Percentiles rank a stretch among this genome's conserved stretches.
phyloP scores from a whole-genome alignment of 2,329 filamentous ascomycete genomes.

The Colletotrichum sublineola region DNA sequence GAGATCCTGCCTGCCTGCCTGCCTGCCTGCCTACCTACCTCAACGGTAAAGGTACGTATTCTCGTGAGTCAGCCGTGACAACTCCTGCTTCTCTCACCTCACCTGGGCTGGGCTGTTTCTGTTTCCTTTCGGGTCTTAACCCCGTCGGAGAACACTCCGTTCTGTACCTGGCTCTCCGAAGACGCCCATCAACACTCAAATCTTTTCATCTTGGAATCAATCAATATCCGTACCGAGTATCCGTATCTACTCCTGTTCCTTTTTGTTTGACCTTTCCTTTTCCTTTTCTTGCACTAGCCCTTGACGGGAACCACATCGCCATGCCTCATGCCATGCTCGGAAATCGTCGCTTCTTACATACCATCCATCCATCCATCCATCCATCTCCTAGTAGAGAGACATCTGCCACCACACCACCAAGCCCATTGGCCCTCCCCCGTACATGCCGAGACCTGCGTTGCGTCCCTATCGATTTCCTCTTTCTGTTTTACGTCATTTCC shows the following conservation, averaged over 20 bases:
- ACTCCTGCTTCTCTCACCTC: background rate
- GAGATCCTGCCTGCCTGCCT: no score
- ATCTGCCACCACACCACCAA: no score
- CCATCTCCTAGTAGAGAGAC: no score
- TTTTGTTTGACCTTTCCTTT: no score
- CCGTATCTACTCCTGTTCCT: background rate
- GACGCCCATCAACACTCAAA: background rate
- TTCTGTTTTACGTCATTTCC: background rate
- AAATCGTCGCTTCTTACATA: background rate
- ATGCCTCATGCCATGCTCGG: background rate
- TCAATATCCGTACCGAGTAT: background rate
- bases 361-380: background rate
- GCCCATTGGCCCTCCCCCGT: no score
- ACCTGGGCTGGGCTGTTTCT: no score
- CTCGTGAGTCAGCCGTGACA: background rate
- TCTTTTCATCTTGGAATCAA: background rate
- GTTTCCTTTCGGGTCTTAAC: background rate
- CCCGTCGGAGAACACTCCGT: slow-evolving; percentile 36
- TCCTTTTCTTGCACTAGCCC: no score
- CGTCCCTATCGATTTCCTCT: no score
- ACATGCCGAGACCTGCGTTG: no score
- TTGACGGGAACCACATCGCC: no score
- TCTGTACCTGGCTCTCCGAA: slow-evolving; percentile 34
- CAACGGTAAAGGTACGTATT: background rate
- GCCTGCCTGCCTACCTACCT: no score